phyloP scores from a whole-genome alignment of 176 grass and related monocot species.

The Chrysopogon serrulatus region DNA sequence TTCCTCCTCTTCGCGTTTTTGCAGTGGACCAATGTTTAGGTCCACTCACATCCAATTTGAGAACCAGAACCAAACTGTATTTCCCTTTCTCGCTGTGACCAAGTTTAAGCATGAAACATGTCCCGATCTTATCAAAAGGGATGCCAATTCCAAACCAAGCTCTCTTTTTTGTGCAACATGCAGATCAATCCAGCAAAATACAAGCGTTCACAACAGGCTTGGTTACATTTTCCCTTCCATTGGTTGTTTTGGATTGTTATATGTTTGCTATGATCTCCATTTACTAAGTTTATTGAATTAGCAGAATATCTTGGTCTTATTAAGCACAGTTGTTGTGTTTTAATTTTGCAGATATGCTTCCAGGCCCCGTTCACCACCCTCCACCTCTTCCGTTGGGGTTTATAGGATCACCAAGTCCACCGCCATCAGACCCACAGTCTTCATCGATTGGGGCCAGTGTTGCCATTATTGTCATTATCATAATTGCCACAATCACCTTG shows the following conservation, averaged over 20 bases:
- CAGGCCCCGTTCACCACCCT: background rate
- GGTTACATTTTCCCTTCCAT: background rate
- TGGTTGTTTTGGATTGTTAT: background rate
- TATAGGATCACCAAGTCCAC: background rate
- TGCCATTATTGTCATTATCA: background rate
- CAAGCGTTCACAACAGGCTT: background rate
- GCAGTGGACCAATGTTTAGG: background rate
- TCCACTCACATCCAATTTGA: background rate
- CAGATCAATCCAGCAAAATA: background rate
- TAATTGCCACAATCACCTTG: background rate
- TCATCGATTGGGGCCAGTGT: constrained; percentile 29
- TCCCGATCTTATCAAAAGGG: background rate
- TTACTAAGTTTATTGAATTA: background rate
- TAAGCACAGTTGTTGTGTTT: background rate
- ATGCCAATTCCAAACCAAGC: background rate
- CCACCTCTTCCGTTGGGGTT: background rate
- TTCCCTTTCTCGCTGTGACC: background rate
- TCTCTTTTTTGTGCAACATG: background rate
- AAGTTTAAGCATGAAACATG: background rate
- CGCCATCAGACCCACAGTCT: constrained; percentile 1
- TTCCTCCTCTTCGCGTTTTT: background rate
- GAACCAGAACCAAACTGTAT: background rate
- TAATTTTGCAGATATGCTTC: constrained; percentile 34
- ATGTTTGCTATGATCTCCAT: background rate
- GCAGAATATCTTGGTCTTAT: background rate